Evolutionary conservation across 768 basidiomycete species (phyloP), one percentile per base, ranked within the genome.

Genomic region (Leccinum uliginosum): DNA sequence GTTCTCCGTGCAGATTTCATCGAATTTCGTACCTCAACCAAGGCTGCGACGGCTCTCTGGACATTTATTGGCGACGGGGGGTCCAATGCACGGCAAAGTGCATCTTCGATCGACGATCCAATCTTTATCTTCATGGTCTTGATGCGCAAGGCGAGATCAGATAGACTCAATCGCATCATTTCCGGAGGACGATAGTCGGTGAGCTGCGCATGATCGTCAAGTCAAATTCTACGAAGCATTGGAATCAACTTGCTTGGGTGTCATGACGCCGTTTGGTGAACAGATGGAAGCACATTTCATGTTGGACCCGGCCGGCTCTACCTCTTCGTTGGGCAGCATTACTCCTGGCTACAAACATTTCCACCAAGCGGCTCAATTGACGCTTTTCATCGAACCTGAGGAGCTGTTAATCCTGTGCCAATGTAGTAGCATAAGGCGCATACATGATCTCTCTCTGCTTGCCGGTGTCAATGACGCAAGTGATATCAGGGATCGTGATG

Each of bases 401-500:
- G 4, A 2, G 21, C 14, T 8, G 32, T 65, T 44, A 65, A 54
- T 53, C 29, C 21, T 15, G 50, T 19, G 54, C 45, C 23, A 47
- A 55, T 43, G 49, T 1, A 53, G 49, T 2, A 53, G 26, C 35
- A 58, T 7, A n/a, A 50, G 30, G 45, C 0, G 26, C 15, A 64
- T 56, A 88, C 87, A 88, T 84, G 88, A 97, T 97, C 75, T 97
- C 94, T 62, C 92, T 81, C 69, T 97, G 93, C 65, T 91, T 93
- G 49, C 95, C 94, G 0, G 86, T 83, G 67, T 99, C 96, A 58
- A 98, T 93, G 24, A 98, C 96, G 62, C 93, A 94, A 9, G 94
- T 96, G 57, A 97, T 91, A 64, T 99, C 97, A 6, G 96, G 96
- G 54, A 99, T 99, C 2, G 97, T 99, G 54, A 99, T 91, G 63